Base-by-base conservation (phyloP, 1,284 basidiomycete species). In the Lignosus rhinocerotis region DNA sequence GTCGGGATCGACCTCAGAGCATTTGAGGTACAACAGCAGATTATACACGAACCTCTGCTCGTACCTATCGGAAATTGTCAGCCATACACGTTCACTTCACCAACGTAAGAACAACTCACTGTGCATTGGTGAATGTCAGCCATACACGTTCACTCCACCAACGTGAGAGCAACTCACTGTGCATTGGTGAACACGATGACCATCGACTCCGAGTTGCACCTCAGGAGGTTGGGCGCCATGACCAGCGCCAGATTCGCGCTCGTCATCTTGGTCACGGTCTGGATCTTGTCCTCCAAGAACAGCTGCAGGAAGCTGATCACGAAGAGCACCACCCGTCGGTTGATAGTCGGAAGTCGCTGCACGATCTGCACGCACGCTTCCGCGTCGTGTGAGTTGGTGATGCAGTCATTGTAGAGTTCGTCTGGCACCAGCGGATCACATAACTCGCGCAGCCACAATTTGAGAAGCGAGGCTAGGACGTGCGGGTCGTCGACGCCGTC, bases 391-490 rank as follows among this genome's bases (percentile, higher is more conserved):
- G 90, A 82, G 56, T 83, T 82, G 25, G 84, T 83, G 54, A 93
- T 86, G 69, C 93, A 93, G 71, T 94, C 92, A 67, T 93, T 92
- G 76, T 93, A 92, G 77, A 93, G 78, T 73, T 93, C 90, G 57
- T 88, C 83, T 3, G 94, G 94, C 19, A 97, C 84, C 46, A 96
- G 80, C 11, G 94, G 94, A 64, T 94, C 90, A 67, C 87, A 84
- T 16, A 96, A 83, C 72, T 97, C 94, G 47, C 94, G 84, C 12
- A 96, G 80, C 93, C 93, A 97, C 8, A 96, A 81, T 76, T 97
- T 96, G 74, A 96, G 82, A 47, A 95, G 77, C 2, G 90, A 93
- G 5, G 93, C 92, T 1, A 93, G 86, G 48, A 95, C 88, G 66
- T 95, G 88, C 0, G 93, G 92, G 70, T 96, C 93, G 63, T 93